phyloP scores from a whole-genome alignment of 83 land plant genomes.

The Diphasiastrum complanatum region DNA sequence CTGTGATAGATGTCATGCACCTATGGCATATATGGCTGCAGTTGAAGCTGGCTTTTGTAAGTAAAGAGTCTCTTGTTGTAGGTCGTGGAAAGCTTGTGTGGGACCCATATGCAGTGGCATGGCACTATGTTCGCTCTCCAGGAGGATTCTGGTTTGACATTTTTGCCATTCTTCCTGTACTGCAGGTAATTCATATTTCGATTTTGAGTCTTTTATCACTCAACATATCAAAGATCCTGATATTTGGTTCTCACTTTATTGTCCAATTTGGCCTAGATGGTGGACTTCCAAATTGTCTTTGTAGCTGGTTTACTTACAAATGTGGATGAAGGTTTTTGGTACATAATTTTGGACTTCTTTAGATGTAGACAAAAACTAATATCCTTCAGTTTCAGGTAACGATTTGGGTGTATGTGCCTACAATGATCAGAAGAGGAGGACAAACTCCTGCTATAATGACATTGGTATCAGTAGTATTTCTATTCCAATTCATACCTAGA shows the following conservation, averaged over 20 bases:
- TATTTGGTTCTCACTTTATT: not conserved
- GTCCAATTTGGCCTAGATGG: no score
- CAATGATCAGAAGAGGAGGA: conserved; percentile 30
- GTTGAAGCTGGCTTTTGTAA: conserved; percentile 40
- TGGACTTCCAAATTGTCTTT: no score
- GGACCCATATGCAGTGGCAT: conserved; percentile 27
- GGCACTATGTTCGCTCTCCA: conserved; percentile 38
- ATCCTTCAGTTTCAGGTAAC: conserved; percentile 11
- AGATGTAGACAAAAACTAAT: not conserved
- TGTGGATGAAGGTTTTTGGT: no score
- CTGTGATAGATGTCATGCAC: conserved; percentile 59
- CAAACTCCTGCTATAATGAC: conserved; percentile 43
- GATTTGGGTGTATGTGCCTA: conserved; percentile 36
- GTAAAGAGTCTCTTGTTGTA: conserved; percentile 32
- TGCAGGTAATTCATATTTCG: conserved; percentile 44
- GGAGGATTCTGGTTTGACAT: conserved; percentile 62
- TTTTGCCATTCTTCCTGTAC: conserved; percentile 75
- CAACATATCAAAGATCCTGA: not conserved
- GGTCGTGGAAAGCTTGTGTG: conserved; percentile 21
- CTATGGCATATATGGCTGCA: conserved; percentile 80
- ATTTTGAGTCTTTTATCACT: not conserved
- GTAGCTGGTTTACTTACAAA: no score
- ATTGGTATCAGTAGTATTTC: conserved; percentile 47
- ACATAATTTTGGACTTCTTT: no score
- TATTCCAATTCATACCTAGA: conserved; percentile 80